These are phyloP conservation scores for Naganishia vishniacii DNA, from an alignment of 768 basidiomycete genomes.

Conservation along the genomic window DNA sequence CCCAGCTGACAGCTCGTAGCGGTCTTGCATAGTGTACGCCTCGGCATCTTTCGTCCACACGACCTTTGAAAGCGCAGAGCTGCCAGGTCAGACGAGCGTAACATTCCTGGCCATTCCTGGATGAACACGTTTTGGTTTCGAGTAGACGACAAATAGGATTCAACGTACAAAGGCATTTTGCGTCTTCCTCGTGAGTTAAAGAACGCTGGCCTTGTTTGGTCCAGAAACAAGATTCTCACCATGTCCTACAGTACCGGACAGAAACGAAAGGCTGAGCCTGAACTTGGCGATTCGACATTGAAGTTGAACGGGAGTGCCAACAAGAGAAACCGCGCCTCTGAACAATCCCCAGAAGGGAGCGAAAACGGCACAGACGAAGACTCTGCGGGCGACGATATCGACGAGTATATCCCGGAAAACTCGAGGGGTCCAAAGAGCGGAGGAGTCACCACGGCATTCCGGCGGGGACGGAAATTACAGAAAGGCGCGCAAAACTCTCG, in stretches of 20 bases:
- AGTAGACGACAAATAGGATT: background rate
- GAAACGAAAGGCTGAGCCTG: background rate
- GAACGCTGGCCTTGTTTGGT: too few species aligned
- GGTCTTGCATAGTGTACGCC: background rate
- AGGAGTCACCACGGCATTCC: too few species aligned
- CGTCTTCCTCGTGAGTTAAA: too few species aligned
- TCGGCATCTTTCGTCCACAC: background rate
- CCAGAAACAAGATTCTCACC: background rate
- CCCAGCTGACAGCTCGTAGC: too few species aligned
- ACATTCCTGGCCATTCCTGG: too few species aligned
- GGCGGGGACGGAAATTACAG: background rate
- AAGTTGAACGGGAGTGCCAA: background rate
- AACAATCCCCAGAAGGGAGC: background rate
- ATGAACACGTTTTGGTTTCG: background rate
- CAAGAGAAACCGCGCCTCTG: background rate
- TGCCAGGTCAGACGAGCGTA: background rate
- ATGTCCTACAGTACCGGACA: background rate
- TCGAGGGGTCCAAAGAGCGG: constrained; percentile 16
- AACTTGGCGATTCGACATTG: background rate
- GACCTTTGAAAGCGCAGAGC: background rate
- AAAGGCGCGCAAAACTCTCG: background rate
- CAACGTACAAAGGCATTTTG: too few species aligned
- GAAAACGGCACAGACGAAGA: constrained; percentile 1
- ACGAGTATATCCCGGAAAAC: constrained; percentile 21
- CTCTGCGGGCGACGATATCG: background rate